phyloP scores from a whole-genome alignment of 495 filamentous ascomycete genomes.

The Tetracladium marchalianum region DNA sequence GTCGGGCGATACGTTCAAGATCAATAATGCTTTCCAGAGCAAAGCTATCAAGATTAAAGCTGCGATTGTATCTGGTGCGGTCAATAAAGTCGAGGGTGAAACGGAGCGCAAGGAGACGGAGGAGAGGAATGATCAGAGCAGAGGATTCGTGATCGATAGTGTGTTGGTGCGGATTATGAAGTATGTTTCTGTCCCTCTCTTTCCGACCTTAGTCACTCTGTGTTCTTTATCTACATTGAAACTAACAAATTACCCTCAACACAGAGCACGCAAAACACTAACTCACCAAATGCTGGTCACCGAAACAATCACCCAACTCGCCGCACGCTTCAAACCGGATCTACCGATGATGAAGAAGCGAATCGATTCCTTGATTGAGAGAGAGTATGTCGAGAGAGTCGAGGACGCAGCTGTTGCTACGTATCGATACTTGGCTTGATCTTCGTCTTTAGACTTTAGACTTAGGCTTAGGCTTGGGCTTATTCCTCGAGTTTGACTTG shows the following conservation, averaged over 20 bases:
- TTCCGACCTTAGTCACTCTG: background rate
- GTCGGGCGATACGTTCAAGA: constrained; percentile 68
- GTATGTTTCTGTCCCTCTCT: constrained; percentile 38
- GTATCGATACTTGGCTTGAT: constrained; percentile 66
- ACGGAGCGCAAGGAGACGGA: constrained; percentile 82
- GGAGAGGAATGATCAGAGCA: constrained; percentile 72
- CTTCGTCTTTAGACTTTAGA: background rate
- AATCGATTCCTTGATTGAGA: constrained; percentile 85
- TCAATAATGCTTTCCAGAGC: constrained; percentile 76
- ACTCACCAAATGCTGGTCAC: constrained; percentile 70
- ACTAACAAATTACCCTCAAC: background rate
- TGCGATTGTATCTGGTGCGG: constrained; percentile 48
- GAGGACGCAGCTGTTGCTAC: constrained; percentile 55
- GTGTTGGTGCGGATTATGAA: constrained; percentile 95
- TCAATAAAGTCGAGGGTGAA: constrained; percentile 79
- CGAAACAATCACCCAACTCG: constrained; percentile 76
- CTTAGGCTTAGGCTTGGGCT: no score
- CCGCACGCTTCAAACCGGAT: constrained; percentile 77
- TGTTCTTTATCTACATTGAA: background rate
- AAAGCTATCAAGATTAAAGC: constrained; percentile 76
- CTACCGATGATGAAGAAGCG: constrained; percentile 83
- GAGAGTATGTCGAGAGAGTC: constrained; percentile 89
- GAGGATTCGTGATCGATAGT: constrained; percentile 72
- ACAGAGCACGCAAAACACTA: constrained; percentile 81
- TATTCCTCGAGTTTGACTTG: no score